Conservation (phyloP, 768 basidiomycete genomes). For the Cystofilobasidium capitatum region DNA sequence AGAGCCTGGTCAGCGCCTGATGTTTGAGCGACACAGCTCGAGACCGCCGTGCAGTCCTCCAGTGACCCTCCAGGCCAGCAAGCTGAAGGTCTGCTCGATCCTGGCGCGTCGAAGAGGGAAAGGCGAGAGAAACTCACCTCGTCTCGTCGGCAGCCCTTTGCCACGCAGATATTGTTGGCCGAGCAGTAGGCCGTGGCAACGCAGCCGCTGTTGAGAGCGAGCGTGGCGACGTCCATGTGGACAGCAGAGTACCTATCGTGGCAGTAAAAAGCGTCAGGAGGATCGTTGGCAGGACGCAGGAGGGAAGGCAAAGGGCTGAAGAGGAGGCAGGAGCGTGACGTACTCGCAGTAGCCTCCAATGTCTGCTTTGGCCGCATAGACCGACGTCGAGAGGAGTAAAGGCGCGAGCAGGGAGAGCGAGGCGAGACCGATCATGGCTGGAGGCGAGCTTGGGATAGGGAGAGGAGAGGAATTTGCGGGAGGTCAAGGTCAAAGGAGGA, state of each 20-base stretch:
- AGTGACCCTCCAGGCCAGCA: conserved; percentile 3
- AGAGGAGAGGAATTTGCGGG: no score
- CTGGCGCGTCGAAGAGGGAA: no score
- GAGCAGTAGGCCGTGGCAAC: conserved; percentile 23
- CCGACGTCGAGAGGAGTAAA: no score
- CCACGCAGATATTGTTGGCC: conserved; percentile 9
- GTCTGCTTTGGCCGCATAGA: conserved; percentile 8
- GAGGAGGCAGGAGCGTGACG: background rate
- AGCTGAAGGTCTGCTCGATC: no score
- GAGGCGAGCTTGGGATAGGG: no score
- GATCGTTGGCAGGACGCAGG: no score
- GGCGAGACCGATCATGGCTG: no score
- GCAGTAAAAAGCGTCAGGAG: background rate
- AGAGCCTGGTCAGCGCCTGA: background rate
- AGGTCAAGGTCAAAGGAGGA: no score
- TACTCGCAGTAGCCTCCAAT: conserved; percentile 19
- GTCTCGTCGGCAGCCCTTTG: conserved; percentile 22
- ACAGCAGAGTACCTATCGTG: conserved; percentile 12
- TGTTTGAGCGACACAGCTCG: background rate
- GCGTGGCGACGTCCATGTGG: conserved; percentile 19
- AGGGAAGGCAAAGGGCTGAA: background rate
- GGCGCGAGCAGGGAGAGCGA: no score
- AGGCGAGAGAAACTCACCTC: conserved; percentile 12
- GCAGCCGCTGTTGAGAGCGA: conserved; percentile 15
- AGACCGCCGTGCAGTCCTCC: no score